Evolutionary conservation across 1,284 basidiomycete species (phyloP), one percentile per base, ranked within the genome.

Genomic region (Amylostereum areolatum): DNA sequence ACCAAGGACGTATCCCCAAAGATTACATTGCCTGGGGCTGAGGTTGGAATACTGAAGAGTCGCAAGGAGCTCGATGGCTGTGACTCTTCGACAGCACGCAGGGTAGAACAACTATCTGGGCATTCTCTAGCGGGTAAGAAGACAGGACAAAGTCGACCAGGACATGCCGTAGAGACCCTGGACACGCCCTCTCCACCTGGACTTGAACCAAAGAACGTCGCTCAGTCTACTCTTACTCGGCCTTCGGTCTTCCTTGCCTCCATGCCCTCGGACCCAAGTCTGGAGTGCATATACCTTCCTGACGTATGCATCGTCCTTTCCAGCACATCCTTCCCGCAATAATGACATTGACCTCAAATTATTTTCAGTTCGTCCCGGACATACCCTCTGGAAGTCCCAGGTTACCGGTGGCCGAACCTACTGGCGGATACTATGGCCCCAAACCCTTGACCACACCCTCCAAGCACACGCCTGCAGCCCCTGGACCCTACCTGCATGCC

Each of bases 241-340:
- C 41, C 41, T 8, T 28, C 41, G 4, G 30, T 43, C 33, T n/a
- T 7, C 10, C 8, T 29, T 1, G 25, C 35, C 5, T 28, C 45
- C 25, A 39, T 48, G 18, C 39, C 51, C 4, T 53, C 54, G 10
- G 47, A 56, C 25, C 44, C 47, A 24, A 56, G 51, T 40, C n/a
- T 56, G 35, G 24, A 35, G 5, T 56, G 52, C 39, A 53, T 56
- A 46, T 56, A 56, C 41, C 49, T 53, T 3, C 55, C 54, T 2
- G 49, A 56, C 40, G 54, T 49, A 32, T 25, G 50, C 35, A 10
- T 40, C 12, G 7, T 9, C 10, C 5, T 11, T 29, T 18, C 9
- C 39, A 2, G 3, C 8, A 39, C 18, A 24, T 35, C 7, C 27
- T 36, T 5, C 40, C 10, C 12, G 8, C 12, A 7, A 33, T 24